phyloP scores from a whole-genome alignment of 2,329 filamentous ascomycete genomes.

The Fusarium sp. region DNA sequence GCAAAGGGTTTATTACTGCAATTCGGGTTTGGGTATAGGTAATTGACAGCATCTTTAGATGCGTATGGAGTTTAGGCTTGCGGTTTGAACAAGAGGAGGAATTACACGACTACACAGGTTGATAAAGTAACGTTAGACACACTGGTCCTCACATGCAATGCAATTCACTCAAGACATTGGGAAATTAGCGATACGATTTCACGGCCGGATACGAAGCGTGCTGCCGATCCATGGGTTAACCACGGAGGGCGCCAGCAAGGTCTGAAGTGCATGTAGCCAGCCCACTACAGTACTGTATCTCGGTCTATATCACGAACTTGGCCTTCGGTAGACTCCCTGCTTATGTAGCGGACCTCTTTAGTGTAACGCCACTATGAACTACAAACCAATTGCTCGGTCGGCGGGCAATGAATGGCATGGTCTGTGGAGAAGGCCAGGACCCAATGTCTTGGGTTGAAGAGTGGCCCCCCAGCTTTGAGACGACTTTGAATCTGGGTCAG shows the following conservation, averaged over 20 bases:
- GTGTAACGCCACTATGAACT: constrained; percentile 11
- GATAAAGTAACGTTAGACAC: neutral
- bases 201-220: constrained; percentile 14
- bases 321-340: neutral
- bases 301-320: neutral
- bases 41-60: neutral
- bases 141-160: neutral
- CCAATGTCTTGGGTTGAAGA: constrained; percentile 1
- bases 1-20: neutral
- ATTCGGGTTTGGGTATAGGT: constrained; percentile 1
- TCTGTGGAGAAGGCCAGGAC: neutral
- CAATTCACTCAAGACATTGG: neutral
- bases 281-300: neutral
- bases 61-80: constrained; percentile 14
- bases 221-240: neutral
- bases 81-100: constrained; percentile 1
- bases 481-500: constrained; percentile 19
- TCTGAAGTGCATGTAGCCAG: neutral
- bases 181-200: constrained; percentile 14
- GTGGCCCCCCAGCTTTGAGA: constrained; percentile 2
- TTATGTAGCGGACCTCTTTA: neutral
- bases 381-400: neutral
- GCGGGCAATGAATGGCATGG: neutral
- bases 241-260: neutral
- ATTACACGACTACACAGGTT: neutral